phyloP scores from a whole-genome alignment of 2,329 filamentous ascomycete genomes.

The Aspergillus floridensis region DNA sequence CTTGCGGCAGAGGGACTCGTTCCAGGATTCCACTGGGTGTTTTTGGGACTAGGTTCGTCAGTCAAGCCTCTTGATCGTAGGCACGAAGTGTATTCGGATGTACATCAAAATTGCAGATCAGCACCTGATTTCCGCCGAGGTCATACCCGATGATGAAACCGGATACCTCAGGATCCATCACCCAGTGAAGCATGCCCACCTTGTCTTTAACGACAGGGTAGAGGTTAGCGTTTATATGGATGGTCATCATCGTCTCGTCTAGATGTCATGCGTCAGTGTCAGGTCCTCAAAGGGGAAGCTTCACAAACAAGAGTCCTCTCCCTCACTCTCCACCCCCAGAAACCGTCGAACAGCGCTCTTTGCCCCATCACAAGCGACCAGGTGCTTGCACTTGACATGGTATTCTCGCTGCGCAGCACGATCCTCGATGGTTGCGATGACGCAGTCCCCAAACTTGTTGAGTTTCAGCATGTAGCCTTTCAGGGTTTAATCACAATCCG shows the following conservation, averaged over 20 bases:
- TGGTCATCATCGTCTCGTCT: constrained; percentile 50
- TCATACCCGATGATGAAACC: constrained; percentile 49
- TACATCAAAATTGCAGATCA: constrained; percentile 48
- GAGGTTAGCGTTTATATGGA: constrained; percentile 46
- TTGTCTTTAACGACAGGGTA: constrained; percentile 37
- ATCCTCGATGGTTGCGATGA: constrained; percentile 32
- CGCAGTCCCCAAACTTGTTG: constrained; percentile 20
- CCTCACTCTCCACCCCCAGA: constrained; percentile 40
- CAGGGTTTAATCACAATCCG: too few relatives aligned
- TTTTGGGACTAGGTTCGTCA: constrained; percentile 27
- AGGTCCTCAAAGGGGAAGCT: too few relatives aligned
- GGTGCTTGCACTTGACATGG: constrained; percentile 30
- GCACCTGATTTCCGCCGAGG: constrained; percentile 41
- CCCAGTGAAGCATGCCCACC: constrained; percentile 48
- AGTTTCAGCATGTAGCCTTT: not conserved
- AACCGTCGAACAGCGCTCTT: constrained; percentile 29
- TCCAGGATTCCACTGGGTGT: constrained; percentile 38
- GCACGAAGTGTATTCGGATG: constrained; percentile 7
- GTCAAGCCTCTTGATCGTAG: not conserved
- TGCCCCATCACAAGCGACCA: constrained; percentile 41
- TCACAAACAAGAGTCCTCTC: constrained; percentile 42
- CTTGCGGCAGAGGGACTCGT: constrained; percentile 33
- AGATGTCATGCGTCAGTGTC: not conserved
- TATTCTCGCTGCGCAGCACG: constrained; percentile 23
- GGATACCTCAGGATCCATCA: constrained; percentile 44